Base-by-base conservation (phyloP, 495 filamentous ascomycete species). In the Hypomontagnella monticulosa region DNA sequence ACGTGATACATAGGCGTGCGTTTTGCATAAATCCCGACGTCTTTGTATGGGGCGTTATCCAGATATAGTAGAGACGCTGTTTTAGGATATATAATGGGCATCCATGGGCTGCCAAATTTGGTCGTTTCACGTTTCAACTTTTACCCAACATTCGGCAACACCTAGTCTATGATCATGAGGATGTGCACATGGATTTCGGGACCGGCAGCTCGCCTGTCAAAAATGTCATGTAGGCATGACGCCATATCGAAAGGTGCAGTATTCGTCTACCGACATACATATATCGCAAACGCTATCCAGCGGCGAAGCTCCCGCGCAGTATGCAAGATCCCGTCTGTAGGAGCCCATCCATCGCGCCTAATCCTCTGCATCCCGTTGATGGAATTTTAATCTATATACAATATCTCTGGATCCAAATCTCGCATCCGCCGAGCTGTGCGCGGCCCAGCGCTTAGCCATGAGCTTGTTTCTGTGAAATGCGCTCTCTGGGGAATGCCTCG, bases 51-150 rank as follows among this genome's bases (percentile, higher is more conserved):
- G 48, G 9, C 27, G 27, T 8, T 38, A 55, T 42, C 48, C 36
- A 59, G 56, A 51, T 56, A 43, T 57, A 33, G 61, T 30, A 63
- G 38, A 63, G 38, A 52, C 3, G 2, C 41, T 15, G 15, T 15
- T 27, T 27, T 27, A 27, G 23, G 23, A 27, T 27, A 27, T 27
- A 27, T 27, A 27, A 6, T 27, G 23, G 2, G 23, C 23, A 27
- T 27, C 23, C 44, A 49, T 53, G 55, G 63, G 58, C 63, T 68
- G 53, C 65, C 58, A 42, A 38, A 46, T 59, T 23, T 19, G 44
- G 56, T 9, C 23, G 65, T 68, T 68, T 68, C 65, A 59, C 16
- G 58, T 67, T 67, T 62, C 64, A 57, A 42, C 51, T 16, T 20
- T 33, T 32, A 38, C 36, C 32, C 34, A 11, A 51, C 38, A 16